Conservation (phyloP, 2,329 filamentous ascomycete species). For the Claviceps citrina region DNA sequence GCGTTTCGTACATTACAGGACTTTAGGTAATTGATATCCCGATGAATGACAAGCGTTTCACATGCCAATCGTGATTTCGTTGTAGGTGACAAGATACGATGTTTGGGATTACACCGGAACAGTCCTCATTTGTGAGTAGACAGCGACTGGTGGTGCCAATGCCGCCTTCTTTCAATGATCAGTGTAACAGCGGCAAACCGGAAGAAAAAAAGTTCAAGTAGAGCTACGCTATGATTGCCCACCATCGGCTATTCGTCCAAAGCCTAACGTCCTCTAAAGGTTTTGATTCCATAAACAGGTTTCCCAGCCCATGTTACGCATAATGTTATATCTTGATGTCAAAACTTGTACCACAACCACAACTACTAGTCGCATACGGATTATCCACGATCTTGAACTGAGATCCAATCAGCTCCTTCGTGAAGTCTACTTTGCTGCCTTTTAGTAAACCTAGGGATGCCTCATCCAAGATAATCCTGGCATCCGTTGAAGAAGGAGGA, state of each 20-base stretch:
- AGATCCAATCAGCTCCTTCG: conserved; percentile 72
- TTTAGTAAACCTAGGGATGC: conserved; percentile 76
- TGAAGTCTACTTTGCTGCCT: conserved; percentile 92
- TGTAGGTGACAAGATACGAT: too few relatives aligned
- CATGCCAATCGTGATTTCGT: conserved; percentile 1
- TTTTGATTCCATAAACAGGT: neutral
- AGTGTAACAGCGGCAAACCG: too few relatives aligned
- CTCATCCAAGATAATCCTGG: conserved; percentile 82
- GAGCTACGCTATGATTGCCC: too few relatives aligned
- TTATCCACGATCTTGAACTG: conserved; percentile 97
- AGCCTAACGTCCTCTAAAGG: neutral
- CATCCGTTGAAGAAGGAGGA: conserved; percentile 18
- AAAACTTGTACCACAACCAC: conserved; percentile 94
- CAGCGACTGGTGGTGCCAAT: too few relatives aligned
- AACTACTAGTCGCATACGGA: conserved; percentile 79
- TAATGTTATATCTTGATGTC: conserved; percentile 56
- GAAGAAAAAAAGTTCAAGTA: too few relatives aligned
- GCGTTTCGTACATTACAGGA: conserved; percentile 25
- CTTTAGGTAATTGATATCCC: conserved; percentile 25
- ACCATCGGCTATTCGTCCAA: neutral
- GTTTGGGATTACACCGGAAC: too few relatives aligned
- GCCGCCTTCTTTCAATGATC: too few relatives aligned
- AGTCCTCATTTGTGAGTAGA: too few relatives aligned
- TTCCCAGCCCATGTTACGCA: neutral
- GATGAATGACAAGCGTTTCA: conserved; percentile 26